Base-by-base conservation (phyloP, 495 filamentous ascomycete genomes). In the Achaetomiella virescens region DNA sequence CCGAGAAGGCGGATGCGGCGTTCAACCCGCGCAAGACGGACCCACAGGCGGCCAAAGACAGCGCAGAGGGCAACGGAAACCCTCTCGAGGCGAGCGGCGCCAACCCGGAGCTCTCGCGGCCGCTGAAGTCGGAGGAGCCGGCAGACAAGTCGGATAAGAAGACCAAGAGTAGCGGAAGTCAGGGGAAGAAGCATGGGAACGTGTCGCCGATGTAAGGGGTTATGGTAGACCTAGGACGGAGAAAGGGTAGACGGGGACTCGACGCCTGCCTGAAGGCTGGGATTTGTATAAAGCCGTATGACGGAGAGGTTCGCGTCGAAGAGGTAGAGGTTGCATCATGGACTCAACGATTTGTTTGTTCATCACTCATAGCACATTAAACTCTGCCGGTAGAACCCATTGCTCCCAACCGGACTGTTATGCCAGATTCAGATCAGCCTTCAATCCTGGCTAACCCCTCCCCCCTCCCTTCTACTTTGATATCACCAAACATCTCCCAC, bases 1-100 rank as follows among this genome's bases (percentile, higher is more conserved):
- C 72, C 10, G 41, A 60, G 25, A 64, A 75, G 52, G 62, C 71
- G 18, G 66, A 73, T 42, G 69, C 66, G 25, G 66, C 76, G 33
- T 78, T 67, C 62, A 66, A 74, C 54, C 70, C 65, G 1, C 47
- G 61, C 29, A 67, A 68, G 61, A 78, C 74, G 6, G 43, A 55
- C n/a, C 76, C 76, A 6, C 66, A 71, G n/a, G 41, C 47, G n/a
- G 72, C 63, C 53, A 61, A 41, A 45, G 48, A 60, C 4, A 52
- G 59, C 2, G 68, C 67, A 0, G 62, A 63, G 20, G 61, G 49
- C 55, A 65, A 69, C 33, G 65, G 66, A 10, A 75, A 68, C 59
- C 66, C 70, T 5, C 60, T 78, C 4, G 67, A 72, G 3, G 58
- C 57, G 8, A 73, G 69, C 42, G 72, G 70, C 0, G 75, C 71